phyloP scores from a whole-genome alignment of 805 yeast species.

The Millerozyma miso region DNA sequence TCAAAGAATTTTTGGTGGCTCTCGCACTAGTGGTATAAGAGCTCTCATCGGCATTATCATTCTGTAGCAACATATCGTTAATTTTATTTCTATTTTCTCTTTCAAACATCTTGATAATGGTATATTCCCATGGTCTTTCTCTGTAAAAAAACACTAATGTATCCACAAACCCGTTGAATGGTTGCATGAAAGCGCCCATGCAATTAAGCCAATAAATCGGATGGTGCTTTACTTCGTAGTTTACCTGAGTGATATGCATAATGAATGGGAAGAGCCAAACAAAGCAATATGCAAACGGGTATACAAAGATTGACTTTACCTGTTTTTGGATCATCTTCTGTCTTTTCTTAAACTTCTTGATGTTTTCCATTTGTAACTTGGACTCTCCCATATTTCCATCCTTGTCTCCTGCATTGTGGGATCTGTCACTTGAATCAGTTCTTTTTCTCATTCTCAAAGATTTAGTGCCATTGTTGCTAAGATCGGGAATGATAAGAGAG shows the following conservation, averaged over 20 bases:
- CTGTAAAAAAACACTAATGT: constrained; percentile 69
- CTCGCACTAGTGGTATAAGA: constrained; percentile 24
- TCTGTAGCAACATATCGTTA: constrained; percentile 14
- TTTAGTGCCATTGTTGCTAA: constrained; percentile 3
- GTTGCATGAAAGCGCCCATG: constrained; percentile 72
- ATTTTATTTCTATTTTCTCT: constrained; percentile 27
- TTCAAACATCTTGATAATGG: constrained; percentile 36
- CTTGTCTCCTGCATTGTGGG: constrained; percentile 11
- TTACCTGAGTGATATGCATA: constrained; percentile 54
- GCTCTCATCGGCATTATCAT: constrained; percentile 1
- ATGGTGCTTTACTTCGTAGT: constrained; percentile 42
- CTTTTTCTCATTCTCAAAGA: constrained; percentile 1
- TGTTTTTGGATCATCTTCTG: constrained; percentile 69
- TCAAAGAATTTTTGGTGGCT: constrained; percentile 22
- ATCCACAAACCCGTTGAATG: constrained; percentile 77
- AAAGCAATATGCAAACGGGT: constrained; percentile 76
- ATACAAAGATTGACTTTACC: constrained; percentile 73
- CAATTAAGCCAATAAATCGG: constrained; percentile 62
- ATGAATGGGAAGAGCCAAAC: constrained; percentile 82
- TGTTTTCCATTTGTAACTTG: constrained; percentile 55
- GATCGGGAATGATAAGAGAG: constrained; percentile 25
- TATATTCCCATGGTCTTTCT: constrained; percentile 73
- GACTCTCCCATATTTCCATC: constrained; percentile 24
- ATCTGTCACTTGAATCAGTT: neutral
- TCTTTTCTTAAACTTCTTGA: constrained; percentile 57